Evolutionary conservation across 257 asterid species (phyloP).

Genomic region (Nicotiana obtusifolia): DNA sequence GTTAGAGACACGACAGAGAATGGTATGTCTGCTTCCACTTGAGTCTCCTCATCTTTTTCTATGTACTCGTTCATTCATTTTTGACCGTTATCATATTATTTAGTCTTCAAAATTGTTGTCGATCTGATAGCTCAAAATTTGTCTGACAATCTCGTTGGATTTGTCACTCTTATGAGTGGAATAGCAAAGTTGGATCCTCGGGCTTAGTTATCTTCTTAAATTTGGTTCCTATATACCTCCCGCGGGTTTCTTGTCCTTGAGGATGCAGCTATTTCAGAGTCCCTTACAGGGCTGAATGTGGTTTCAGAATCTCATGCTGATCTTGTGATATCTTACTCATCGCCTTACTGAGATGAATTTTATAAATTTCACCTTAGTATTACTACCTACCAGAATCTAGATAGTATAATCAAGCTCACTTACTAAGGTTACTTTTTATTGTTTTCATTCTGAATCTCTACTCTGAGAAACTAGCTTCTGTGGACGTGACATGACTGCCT

Average conservation of each 20-base stretch:
- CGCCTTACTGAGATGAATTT: no score
- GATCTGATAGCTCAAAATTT: background rate
- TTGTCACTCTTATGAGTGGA: background rate
- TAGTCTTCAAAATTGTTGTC: background rate
- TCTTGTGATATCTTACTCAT: no score
- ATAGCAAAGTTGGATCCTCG: background rate
- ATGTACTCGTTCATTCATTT: background rate
- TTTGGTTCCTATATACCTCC: background rate
- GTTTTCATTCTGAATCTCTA: no score
- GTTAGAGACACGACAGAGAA: slow-evolving; percentile 79
- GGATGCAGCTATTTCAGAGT: background rate
- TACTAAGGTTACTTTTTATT: no score
- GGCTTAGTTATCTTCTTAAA: background rate
- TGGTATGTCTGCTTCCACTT: slow-evolving; percentile 35
- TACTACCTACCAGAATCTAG: no score
- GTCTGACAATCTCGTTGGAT: background rate
- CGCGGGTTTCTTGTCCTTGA: background rate
- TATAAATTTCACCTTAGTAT: no score
- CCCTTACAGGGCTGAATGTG: background rate
- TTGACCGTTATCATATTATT: background rate
- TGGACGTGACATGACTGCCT: no score
- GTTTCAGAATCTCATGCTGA: background rate
- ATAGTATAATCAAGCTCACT: no score
- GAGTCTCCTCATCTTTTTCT: background rate
- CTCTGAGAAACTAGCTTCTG: no score